A percentile compares a stretch with the other conserved stretches of the same genome.
These are phyloP conservation scores for Ascosphaera apis DNA, from an alignment of 2,329 filamentous ascomycete species.

Conservation along the genomic window DNA sequence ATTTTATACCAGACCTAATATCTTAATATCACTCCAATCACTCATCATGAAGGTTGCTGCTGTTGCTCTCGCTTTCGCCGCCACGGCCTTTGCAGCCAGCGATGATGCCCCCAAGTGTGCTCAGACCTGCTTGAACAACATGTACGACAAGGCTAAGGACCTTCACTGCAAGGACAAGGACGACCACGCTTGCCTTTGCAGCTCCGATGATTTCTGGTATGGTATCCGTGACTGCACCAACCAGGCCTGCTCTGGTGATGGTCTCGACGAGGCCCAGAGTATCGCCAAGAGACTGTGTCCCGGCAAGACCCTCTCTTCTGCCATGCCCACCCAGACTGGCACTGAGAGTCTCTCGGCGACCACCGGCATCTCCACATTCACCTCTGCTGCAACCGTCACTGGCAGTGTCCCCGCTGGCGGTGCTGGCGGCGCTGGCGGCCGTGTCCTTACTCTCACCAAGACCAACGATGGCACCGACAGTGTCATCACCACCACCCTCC, in stretches of 20 bases:
- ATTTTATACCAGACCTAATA: too few species aligned
- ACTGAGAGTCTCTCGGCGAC: not conserved
- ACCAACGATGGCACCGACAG: not conserved
- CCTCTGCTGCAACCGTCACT: slow-evolving; percentile 5
- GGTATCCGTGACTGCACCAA: slow-evolving; percentile 25
- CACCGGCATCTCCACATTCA: too few species aligned
- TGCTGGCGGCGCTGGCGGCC: not conserved
- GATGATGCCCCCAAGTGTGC: slow-evolving; percentile 8
- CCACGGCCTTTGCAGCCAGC: slow-evolving; percentile 8
- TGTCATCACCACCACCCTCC: not conserved
- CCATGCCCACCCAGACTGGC: not conserved
- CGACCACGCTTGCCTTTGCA: slow-evolving; percentile 11
- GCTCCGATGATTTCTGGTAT: slow-evolving; percentile 17
- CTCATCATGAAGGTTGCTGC: slow-evolving; percentile 11
- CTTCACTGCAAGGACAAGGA: slow-evolving; percentile 19
- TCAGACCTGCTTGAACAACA: slow-evolving; percentile 22
- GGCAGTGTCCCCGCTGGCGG: slow-evolving; percentile 3
- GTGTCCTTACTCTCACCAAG: not conserved
- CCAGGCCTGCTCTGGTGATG: slow-evolving; percentile 19
- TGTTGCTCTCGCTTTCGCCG: slow-evolving; percentile 7
- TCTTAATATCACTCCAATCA: not conserved
- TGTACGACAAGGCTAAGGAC: slow-evolving; percentile 16
- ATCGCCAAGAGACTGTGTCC: slow-evolving; percentile 13
- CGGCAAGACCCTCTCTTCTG: slow-evolving; percentile 15
- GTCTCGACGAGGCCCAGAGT: slow-evolving; percentile 7